Evolutionary conservation across 2,329 filamentous ascomycete species (phyloP).

Genomic region (Leptographium radiaticola): DNA sequence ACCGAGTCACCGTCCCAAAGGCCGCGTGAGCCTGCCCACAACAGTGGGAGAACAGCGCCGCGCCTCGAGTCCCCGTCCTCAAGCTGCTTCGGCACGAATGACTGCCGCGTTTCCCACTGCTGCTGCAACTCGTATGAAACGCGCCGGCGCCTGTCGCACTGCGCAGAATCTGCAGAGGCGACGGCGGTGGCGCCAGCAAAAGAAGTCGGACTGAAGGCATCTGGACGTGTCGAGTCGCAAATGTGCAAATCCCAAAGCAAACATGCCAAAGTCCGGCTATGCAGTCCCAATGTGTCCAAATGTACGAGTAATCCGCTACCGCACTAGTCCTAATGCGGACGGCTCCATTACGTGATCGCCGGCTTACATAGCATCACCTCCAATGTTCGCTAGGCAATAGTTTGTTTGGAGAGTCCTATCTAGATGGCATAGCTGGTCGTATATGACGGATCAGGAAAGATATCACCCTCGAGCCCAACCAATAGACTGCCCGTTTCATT

Average conservation of each 20-base stretch:
- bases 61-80: too few species aligned
- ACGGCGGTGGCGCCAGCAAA: slow-evolving; percentile 3
- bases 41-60: too few species aligned
- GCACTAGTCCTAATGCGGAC: background rate
- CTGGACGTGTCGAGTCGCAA: background rate
- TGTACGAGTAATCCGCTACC: background rate
- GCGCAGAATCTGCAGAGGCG: slow-evolving; percentile 7
- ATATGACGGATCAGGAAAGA: background rate
- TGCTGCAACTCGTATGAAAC: background rate
- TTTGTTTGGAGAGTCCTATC: too few species aligned
- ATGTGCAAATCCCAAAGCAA: too few species aligned
- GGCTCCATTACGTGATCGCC: background rate
- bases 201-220: slow-evolving; percentile 8
- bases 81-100: too few species aligned
- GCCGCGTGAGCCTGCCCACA: slow-evolving; percentile 8
- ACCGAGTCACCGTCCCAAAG: slow-evolving; percentile 24
- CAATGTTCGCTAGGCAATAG: background rate
- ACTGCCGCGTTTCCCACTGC: too few species aligned
- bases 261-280: background rate
- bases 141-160: background rate
- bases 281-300: background rate
- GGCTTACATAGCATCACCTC: background rate
- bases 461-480: background rate
- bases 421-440: background rate
- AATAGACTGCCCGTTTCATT: background rate